phyloP scores from a whole-genome alignment of 2,329 filamentous ascomycete species.

The Monascus ruber region DNA sequence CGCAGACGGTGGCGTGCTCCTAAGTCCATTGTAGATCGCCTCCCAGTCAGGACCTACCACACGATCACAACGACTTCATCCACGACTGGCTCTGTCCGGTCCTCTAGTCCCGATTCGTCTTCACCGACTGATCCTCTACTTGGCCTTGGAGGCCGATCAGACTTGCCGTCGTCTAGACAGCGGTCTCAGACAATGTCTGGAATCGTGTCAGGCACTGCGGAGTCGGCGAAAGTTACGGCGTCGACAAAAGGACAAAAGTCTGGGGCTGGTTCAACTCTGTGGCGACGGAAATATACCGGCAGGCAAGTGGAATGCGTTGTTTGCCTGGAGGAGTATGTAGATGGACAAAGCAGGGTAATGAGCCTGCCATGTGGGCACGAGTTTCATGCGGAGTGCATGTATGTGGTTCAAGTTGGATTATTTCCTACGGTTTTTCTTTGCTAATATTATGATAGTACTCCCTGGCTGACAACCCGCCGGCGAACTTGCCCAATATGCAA shows the following conservation, averaged over 20 bases:
- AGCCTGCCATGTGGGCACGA: conserved; percentile 94
- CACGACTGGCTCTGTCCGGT: conserved; percentile 43
- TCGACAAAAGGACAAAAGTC: conserved; percentile 36
- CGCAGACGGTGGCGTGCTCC: conserved; percentile 91
- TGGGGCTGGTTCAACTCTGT: conserved; percentile 21
- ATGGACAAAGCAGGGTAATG: conserved; percentile 92
- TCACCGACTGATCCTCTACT: conserved; percentile 74
- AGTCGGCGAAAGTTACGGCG: conserved; percentile 13
- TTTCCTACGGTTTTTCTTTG: conserved; percentile 3
- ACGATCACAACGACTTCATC: conserved; percentile 58
- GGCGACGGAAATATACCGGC: conserved; percentile 49
- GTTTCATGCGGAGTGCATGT: conserved; percentile 98
- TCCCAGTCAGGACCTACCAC: conserved; percentile 93
- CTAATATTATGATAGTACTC: conserved; percentile 51
- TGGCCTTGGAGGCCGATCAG: conserved; percentile 18
- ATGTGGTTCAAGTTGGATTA: conserved; percentile 36
- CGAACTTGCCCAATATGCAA: conserved; percentile 99
- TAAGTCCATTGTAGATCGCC: conserved; percentile 84
- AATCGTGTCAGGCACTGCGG: conserved; percentile 11
- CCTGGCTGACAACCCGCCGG: conserved; percentile 88
- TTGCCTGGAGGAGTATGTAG: conserved; percentile 90
- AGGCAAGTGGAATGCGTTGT: conserved; percentile 83
- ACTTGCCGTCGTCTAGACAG: conserved; percentile 20
- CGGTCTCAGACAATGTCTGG: conserved; percentile 28
- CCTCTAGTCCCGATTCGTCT: conserved; percentile 52